Conservation (phyloP, 2,329 filamentous ascomycete species). For the Ascochyta viciae-villosae region DNA sequence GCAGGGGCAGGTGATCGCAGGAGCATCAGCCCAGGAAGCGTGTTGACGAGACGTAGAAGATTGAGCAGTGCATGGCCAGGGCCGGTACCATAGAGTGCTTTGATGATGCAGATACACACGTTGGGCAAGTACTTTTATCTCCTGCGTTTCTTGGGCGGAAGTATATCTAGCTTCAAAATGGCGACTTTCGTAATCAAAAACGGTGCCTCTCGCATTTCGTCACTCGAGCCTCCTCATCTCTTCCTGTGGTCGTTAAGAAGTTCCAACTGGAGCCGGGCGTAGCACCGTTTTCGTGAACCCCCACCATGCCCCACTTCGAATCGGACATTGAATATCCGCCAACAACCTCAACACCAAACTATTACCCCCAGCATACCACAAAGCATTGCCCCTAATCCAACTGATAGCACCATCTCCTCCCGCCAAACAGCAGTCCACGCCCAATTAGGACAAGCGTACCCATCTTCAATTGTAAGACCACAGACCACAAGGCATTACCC, state of each 20-base stretch:
- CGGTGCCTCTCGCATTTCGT: too few species aligned
- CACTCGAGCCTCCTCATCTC: too few species aligned
- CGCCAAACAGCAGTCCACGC: not conserved
- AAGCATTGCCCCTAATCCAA: not conserved
- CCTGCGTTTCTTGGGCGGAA: too few species aligned
- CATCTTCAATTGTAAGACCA: not conserved
- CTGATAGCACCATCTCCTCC: not conserved
- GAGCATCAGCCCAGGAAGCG: constrained; percentile 43
- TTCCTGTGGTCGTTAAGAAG: too few species aligned
- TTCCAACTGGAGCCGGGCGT: not conserved
- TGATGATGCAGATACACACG: not conserved
- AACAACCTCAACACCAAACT: constrained; percentile 2
- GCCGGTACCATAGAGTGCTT: constrained; percentile 8
- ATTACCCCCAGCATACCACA: constrained; percentile 18
- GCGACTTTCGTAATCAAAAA: too few species aligned
- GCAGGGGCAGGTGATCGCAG: constrained; percentile 22
- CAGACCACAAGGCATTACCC: not conserved
- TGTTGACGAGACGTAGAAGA: constrained; percentile 40
- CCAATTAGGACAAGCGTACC: not conserved
- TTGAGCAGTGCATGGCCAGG: constrained; percentile 48
- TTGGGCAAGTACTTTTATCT: too few species aligned
- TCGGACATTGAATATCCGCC: constrained; percentile 11
- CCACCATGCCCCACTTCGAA: constrained; percentile 8
- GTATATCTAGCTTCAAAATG: too few species aligned
- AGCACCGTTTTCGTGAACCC: not conserved